Base-by-base conservation (phyloP, 2,329 filamentous ascomycete species). In the Fusarium chuoi region DNA sequence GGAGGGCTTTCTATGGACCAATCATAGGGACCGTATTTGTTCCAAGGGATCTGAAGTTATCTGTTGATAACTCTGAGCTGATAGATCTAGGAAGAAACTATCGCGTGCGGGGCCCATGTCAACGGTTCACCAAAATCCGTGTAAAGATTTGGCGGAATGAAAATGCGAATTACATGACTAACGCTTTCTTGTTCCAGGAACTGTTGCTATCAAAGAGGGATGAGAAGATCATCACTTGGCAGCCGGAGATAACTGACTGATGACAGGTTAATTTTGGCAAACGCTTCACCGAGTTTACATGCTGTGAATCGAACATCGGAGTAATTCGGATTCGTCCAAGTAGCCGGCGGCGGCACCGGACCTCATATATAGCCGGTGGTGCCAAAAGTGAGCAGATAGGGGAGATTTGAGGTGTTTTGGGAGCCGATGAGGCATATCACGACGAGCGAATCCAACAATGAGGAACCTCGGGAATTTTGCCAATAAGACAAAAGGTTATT, bases 311-410 rank as follows among this genome's bases (percentile, higher is more conserved):
- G 59, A 64, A 44, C 48, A 71, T 76, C 75, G 75, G 75, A 70
- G 71, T 62, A 69, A 64, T 52, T 73, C 75, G 73, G 75, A 51
- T 48, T 35, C 30, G 15, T 38, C 22, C 14, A 45, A n/a, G 66
- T 41, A 61, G 48, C 33, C 65, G 54, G 59, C 56, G 48, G 54
- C 26, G 45, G 54, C 28, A 26, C 56, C 39, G 59, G 51, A 56
- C 64, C 67, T 55, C 58, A 41, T 48, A 49, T 58, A 28, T 44
- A 42, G 49, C 56, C 61, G 45, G 62, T 74, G 63, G 70, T 73
- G 65, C 46, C 60, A 77, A 70, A 65, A 68, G 63, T 77, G 65
- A 77, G 74, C 72, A 71, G 75, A 77, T 75, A 65, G 66, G 64
- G 55, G 49, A 72, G 52, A 49, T 51, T 60, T 57, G 55, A 61